Conservation (phyloP, 2,329 filamentous ascomycete genomes). For the Fusarium decemcellulare region DNA sequence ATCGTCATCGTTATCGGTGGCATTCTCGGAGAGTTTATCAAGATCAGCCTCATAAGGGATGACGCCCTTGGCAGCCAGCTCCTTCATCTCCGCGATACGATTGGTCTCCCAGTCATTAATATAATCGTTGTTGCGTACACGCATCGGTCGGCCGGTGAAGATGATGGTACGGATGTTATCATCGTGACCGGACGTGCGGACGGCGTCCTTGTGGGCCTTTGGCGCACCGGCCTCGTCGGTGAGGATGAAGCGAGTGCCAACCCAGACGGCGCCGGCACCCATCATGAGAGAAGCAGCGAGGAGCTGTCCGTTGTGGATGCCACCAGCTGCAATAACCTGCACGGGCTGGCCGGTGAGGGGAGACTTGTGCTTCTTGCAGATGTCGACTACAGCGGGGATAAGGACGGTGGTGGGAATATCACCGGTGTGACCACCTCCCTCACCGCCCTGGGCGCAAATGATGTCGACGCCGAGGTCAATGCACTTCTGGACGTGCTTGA, state of each 20-base stretch:
- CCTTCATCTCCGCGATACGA: conserved; percentile 90
- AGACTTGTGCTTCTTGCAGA: conserved; percentile 85
- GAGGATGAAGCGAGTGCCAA: conserved; percentile 96
- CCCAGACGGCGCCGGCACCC: conserved; percentile 93
- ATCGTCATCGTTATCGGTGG: conserved; percentile 77
- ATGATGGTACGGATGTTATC: conserved; percentile 98
- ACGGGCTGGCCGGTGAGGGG: conserved; percentile 90
- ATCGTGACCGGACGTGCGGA: conserved; percentile 91
- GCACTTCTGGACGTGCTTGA: conserved; percentile 98
- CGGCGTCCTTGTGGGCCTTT: conserved; percentile 94
- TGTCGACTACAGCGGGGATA: conserved; percentile 90
- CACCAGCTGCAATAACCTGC: conserved; percentile 93
- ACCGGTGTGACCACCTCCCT: conserved; percentile 97
- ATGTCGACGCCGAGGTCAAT: conserved; percentile 93
- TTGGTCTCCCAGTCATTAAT: conserved; percentile 98
- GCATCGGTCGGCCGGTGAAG: conserved; percentile 96
- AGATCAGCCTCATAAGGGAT: conserved; percentile 96
- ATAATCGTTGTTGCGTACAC: conserved; percentile 94
- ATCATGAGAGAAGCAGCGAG: conserved; percentile 93
- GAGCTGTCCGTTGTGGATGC: conserved; percentile 92
- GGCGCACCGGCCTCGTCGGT: conserved; percentile 95
- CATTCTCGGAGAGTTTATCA: conserved; percentile 79
- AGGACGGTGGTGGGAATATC: conserved; percentile 93
- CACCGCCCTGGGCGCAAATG: conserved; percentile 98
- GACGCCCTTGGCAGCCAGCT: conserved; percentile 88